Conservation (phyloP, 1,284 basidiomycete genomes). For the Exobasidium rhododendri region DNA sequence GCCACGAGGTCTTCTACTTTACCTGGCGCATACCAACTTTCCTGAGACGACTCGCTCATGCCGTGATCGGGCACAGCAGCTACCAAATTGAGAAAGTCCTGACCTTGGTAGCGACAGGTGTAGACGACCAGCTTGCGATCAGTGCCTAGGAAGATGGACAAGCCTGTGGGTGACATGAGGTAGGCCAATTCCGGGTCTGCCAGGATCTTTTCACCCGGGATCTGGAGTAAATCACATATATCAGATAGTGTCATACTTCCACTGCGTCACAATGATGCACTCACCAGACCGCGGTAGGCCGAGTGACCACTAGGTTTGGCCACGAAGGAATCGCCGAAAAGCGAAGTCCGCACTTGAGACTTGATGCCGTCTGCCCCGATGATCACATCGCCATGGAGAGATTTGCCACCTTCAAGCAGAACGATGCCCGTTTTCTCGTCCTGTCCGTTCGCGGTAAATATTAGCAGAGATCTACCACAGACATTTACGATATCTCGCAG, state of each 20-base stretch:
- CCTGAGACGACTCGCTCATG: constrained; percentile 35
- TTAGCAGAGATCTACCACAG: background rate
- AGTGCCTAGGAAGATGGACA: constrained; percentile 35
- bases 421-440: constrained; percentile 27
- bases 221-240: background rate
- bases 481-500: too few relatives aligned
- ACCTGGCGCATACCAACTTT: constrained; percentile 44
- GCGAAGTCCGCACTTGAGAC: constrained; percentile 55
- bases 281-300: constrained; percentile 39
- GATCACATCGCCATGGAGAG: constrained; percentile 36
- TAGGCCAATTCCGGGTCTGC: constrained; percentile 23
- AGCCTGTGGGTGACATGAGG: constrained; percentile 32
- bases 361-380: constrained; percentile 53
- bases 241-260: too few relatives aligned
- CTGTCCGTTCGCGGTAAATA: constrained; percentile 21
- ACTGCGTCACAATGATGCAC: too few relatives aligned
- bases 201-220: constrained; percentile 27
- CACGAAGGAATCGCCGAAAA: constrained; percentile 34
- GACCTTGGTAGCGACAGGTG: constrained; percentile 8
- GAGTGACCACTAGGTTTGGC: constrained; percentile 41
- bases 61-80: constrained; percentile 34
- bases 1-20: constrained; percentile 30
- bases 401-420: constrained; percentile 31
- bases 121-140: constrained; percentile 41
- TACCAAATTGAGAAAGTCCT: constrained; percentile 16